A percentile compares a stretch with the other conserved stretches of the same genome.
Evolutionary conservation across 768 basidiomycete genomes (phyloP).

Genomic region (Phaffia tasmanica): DNA sequence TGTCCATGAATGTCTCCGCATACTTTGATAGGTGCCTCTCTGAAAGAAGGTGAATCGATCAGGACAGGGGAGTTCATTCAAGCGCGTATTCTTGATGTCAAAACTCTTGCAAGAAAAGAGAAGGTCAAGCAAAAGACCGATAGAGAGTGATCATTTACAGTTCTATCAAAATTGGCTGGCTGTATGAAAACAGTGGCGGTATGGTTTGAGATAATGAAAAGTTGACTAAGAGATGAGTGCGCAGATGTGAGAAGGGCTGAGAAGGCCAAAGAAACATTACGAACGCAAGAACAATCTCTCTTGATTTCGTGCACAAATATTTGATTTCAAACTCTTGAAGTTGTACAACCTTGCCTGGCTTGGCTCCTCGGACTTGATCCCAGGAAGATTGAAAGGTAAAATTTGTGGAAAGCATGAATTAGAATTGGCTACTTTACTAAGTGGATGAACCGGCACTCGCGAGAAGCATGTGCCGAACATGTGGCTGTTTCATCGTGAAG

Average conservation of each 20-base stretch:
- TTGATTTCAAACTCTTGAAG: slow-evolving; percentile 28
- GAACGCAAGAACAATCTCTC: slow-evolving; percentile 11
- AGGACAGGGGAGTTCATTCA: neutral
- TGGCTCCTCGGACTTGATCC: slow-evolving; percentile 24
- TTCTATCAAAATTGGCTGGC: slow-evolving; percentile 27
- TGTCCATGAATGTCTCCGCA: slow-evolving; percentile 29
- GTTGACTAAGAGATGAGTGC: no score
- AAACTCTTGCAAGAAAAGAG: neutral
- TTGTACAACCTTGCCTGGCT: slow-evolving; percentile 24
- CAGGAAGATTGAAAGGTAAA: neutral
- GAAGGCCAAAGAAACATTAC: neutral
- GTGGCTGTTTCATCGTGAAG: neutral
- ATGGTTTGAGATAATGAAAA: slow-evolving; percentile 16
- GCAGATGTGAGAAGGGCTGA: neutral
- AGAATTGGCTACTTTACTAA: neutral
- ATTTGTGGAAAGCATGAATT: neutral
- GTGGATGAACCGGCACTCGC: neutral
- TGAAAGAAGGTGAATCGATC: neutral
- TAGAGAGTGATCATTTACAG: slow-evolving; percentile 8
- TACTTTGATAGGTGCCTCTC: slow-evolving; percentile 28
- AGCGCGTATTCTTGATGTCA: neutral
- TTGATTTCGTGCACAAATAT: slow-evolving; percentile 21
- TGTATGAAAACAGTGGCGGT: no score
- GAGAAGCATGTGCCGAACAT: neutral
- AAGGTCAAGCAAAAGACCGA: neutral